Percentiles rank a stretch among this genome's conserved stretches.
These are phyloP conservation scores for Tausonia pullulans DNA, from an alignment of 1,284 basidiomycete species.

Conservation along the genomic window DNA sequence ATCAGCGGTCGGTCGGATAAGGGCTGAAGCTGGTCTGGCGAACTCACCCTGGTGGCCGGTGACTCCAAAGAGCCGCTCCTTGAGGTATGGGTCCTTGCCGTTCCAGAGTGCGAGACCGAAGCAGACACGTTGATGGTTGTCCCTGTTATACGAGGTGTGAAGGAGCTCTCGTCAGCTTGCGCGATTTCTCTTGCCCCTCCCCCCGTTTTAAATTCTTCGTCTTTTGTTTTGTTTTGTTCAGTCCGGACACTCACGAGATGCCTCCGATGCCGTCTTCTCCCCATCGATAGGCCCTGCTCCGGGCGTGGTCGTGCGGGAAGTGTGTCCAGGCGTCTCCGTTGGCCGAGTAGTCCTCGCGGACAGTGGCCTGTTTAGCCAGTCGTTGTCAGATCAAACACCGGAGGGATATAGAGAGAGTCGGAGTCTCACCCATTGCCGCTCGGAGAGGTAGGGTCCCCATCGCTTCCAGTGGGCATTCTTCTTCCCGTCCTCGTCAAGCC, in stretches of 20 bases:
- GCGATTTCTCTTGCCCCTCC: too few relatives aligned
- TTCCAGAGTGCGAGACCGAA: conserved; percentile 91
- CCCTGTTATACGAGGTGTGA: conserved; percentile 30
- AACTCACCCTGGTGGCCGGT: conserved; percentile 68
- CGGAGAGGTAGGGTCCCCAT: conserved; percentile 95
- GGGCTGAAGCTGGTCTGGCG: background rate
- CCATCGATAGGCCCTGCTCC: conserved; percentile 93
- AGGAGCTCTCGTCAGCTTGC: background rate
- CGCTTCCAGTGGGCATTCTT: conserved; percentile 83
- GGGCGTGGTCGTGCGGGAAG: conserved; percentile 90
- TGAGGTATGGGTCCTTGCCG: conserved; percentile 83
- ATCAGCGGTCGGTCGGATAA: background rate
- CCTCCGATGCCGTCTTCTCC: conserved; percentile 96
- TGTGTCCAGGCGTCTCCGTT: conserved; percentile 97
- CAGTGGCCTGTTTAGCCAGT: conserved; percentile 28
- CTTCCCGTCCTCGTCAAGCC: conserved; percentile 56
- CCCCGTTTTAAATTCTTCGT: too few relatives aligned
- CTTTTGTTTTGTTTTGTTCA: background rate
- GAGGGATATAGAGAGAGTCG: conserved; percentile 6
- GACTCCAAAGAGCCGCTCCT: conserved; percentile 87
- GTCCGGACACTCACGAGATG: conserved; percentile 46
- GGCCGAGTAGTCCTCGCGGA: conserved; percentile 92
- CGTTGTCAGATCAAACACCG: background rate
- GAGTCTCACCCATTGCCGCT: conserved; percentile 83
- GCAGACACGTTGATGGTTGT: conserved; percentile 90